These are phyloP conservation scores for Aspergillus neotritici DNA, from an alignment of 2,329 filamentous ascomycete genomes.

Conservation along the genomic window DNA sequence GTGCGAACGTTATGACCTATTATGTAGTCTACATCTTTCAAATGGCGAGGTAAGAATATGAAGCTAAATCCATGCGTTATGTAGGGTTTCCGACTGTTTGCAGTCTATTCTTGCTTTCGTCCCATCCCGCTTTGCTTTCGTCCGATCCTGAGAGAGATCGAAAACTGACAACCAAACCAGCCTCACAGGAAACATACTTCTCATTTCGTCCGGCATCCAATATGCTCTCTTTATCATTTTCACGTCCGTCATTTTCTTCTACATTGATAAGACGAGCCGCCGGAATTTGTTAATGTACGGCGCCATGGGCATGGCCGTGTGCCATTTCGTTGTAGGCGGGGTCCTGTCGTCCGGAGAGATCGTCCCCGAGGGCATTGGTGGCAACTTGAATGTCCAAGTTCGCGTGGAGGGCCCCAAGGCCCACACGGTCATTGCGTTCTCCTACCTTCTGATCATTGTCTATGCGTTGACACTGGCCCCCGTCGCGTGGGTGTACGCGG, in stretches of 20 bases:
- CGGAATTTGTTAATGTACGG: constrained; percentile 5
- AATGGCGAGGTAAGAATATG: constrained; percentile 24
- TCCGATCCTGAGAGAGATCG: no score
- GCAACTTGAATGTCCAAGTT: constrained; percentile 51
- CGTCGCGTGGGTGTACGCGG: constrained; percentile 61
- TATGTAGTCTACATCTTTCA: constrained; percentile 37
- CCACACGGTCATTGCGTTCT: constrained; percentile 60
- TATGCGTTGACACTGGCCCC: constrained; percentile 61
- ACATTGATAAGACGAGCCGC: constrained; percentile 34
- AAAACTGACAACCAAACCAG: neutral
- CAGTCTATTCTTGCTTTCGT: no score
- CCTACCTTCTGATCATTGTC: constrained; percentile 58
- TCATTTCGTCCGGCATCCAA: constrained; percentile 49
- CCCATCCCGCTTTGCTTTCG: no score
- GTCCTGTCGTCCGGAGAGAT: constrained; percentile 38
- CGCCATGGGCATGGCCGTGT: constrained; percentile 26
- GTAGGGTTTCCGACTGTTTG: no score
- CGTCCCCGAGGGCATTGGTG: constrained; percentile 42
- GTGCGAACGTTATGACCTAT: constrained; percentile 36
- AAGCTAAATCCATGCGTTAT: no score
- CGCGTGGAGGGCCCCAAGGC: constrained; percentile 49
- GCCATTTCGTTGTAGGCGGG: constrained; percentile 46
- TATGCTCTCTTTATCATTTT: constrained; percentile 49
- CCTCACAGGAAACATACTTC: constrained; percentile 21
- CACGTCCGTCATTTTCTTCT: constrained; percentile 40